A percentile compares a stretch with the other conserved stretches of the same genome.
These are phyloP conservation scores for Saturnispora serradocipensis DNA, from an alignment of 805 yeast species.

Conservation along the genomic window DNA sequence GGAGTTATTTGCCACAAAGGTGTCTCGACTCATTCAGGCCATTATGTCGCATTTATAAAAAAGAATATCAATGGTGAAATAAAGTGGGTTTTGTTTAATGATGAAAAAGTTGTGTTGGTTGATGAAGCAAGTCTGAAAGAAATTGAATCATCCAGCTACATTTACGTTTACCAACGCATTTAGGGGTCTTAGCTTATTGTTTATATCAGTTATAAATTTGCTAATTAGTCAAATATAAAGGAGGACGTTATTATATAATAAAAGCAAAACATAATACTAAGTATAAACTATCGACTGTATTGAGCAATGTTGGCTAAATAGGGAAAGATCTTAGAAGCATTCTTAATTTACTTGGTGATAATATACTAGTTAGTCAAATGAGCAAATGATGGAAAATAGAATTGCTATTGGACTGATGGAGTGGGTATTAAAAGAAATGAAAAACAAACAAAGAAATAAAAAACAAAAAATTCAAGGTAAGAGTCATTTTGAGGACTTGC, in stretches of 20 bases:
- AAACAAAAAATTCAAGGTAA: neutral
- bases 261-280: neutral
- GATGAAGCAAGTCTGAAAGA: slow-evolving; percentile 36
- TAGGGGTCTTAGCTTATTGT: neutral
- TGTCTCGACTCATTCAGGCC: slow-evolving; percentile 82
- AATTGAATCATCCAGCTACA: slow-evolving; percentile 37
- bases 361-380: neutral
- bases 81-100: slow-evolving; percentile 77
- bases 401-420: neutral
- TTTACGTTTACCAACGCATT: slow-evolving; percentile 31
- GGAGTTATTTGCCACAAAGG: slow-evolving; percentile 87
- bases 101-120: slow-evolving; percentile 71
- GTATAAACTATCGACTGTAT: neutral
- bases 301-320: neutral
- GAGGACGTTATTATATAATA: neutral
- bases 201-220: neutral
- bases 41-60: slow-evolving; percentile 71
- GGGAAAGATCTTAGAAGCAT: neutral
- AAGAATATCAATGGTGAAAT: slow-evolving; percentile 32
- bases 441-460: neutral
- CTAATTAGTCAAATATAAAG: neutral
- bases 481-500: neutral
- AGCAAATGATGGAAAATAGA: neutral
- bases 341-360: neutral
- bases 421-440: neutral